Conservation (phyloP, 1,139 yeast species). For the Chernovozyma aurita region DNA sequence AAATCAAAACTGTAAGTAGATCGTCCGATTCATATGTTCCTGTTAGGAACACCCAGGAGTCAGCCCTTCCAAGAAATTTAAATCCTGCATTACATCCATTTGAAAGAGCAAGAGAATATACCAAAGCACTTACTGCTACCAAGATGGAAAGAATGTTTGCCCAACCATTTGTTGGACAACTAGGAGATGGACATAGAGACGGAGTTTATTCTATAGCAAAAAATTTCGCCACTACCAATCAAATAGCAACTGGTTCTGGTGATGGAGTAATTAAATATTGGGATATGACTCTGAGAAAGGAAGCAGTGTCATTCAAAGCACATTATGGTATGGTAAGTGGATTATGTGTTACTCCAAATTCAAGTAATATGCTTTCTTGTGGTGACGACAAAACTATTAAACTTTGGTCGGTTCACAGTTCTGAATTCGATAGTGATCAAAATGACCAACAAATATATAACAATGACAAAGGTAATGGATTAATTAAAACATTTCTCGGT, state of each 20-base stretch:
- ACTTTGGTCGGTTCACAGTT: constrained; percentile 62
- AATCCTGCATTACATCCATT: constrained; percentile 96
- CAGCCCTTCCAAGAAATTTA: constrained; percentile 81
- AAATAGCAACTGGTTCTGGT: constrained; percentile 87
- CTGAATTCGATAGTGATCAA: constrained; percentile 34
- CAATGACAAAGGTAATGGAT: constrained; percentile 33
- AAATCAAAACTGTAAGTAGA: constrained; percentile 85
- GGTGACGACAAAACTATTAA: constrained; percentile 89
- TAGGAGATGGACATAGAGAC: constrained; percentile 93
- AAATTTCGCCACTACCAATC: constrained; percentile 64
- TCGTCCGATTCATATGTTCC: constrained; percentile 91
- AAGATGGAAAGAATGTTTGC: constrained; percentile 96
- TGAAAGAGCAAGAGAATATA: constrained; percentile 94
- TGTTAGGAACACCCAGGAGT: constrained; percentile 83
- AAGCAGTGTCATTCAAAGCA: constrained; percentile 74
- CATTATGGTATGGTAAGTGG: constrained; percentile 92
- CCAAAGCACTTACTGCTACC: constrained; percentile 91
- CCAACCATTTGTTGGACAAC: constrained; percentile 91
- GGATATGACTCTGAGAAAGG: constrained; percentile 75
- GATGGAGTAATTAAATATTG: constrained; percentile 94
- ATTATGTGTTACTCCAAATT: constrained; percentile 69
- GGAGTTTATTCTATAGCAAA: constrained; percentile 91
- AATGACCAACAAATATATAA: constrained; percentile 27
- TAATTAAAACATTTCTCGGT: constrained; percentile 74
- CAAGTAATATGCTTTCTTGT: constrained; percentile 66